Evolutionary conservation across 208 protist species (phyloP), one percentile per base, ranked within the genome.

Genomic region (Trypanosoma scelopori): DNA sequence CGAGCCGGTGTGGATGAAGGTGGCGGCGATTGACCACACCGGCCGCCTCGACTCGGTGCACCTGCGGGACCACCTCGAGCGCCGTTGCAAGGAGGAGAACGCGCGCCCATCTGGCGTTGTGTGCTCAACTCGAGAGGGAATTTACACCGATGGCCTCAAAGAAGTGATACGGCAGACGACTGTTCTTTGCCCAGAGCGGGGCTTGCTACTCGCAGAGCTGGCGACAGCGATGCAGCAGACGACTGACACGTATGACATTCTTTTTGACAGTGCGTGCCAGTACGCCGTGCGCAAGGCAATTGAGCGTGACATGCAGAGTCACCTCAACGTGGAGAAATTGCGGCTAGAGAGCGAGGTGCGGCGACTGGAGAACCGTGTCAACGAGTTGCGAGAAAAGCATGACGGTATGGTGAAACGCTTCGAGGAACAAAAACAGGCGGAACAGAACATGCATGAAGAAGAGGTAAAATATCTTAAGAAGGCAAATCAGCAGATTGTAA

Each of bases 91-190:
- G 7, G 58, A 72, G 15, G 83, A 92, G 71, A 70, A 87, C 50
- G 87, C 91, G 3, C 74, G 91, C 1, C 75, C 80, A 2, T 60
- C 61, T 25, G 88, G 86, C 0, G 82, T 89, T 12, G 72, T 91
- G 1, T 96, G 91, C 53, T 64, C 75, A 9, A 90, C 76, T 39
- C 84, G 89, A 15, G 88, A 95, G 57, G 62, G 69, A 18, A 91
- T 97, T 49, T 92, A 87, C 63, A 62, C 71, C n/a, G 85, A 93
- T 37, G 83, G 79, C 25, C 70, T 94, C 32, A 60, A 62, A n/a
- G 89, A 97, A 70, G 49, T 97, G n/a, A 89, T 84, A 47, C 89
- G 92, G 27, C 92, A 97, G 62, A 62, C 91, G 0, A 94, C 89
- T 16, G 74, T 95, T 3, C 56, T 83, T 32, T 97, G 92, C 68